These are phyloP conservation scores for Microstegium vimineum DNA, from an alignment of 176 grass and related monocot genomes.

Conservation along the genomic window DNA sequence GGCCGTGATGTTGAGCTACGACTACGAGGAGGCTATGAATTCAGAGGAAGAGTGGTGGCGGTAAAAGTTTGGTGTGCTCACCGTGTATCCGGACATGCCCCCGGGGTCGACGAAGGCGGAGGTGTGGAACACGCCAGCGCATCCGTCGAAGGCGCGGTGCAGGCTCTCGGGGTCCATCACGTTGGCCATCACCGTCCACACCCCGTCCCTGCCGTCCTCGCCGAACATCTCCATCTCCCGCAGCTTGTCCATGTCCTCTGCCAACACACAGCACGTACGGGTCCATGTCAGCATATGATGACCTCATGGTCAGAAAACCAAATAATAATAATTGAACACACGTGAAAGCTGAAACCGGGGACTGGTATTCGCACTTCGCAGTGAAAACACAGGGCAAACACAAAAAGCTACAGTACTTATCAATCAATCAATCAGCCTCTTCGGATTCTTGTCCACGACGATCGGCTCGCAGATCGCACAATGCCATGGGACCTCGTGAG, in stretches of 20 bases:
- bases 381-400: too few species aligned
- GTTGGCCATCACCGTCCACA: constrained; percentile 92
- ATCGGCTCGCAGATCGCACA: not conserved
- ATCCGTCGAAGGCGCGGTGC: constrained; percentile 77
- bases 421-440: not conserved
- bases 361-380: too few species aligned
- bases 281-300: not conserved
- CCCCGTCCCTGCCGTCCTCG: constrained; percentile 77
- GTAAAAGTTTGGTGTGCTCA: constrained; percentile 25
- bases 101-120: constrained; percentile 86
- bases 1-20: not conserved
- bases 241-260: constrained; percentile 99
- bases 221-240: constrained; percentile 98
- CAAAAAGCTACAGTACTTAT: too few species aligned
- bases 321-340: not conserved
- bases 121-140: constrained; percentile 87
- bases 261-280: not conserved
- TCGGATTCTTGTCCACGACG: not conserved
- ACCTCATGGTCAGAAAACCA: not conserved
- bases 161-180: constrained; percentile 82
- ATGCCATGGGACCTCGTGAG: not conserved
- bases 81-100: constrained; percentile 85
- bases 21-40: not conserved
- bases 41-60: too few species aligned
- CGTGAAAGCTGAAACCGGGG: not conserved